A percentile compares a stretch with the other conserved stretches of the same genome.
Evolutionary conservation across 495 filamentous ascomycete species (phyloP).

Genomic region (Evernia prunastri): DNA sequence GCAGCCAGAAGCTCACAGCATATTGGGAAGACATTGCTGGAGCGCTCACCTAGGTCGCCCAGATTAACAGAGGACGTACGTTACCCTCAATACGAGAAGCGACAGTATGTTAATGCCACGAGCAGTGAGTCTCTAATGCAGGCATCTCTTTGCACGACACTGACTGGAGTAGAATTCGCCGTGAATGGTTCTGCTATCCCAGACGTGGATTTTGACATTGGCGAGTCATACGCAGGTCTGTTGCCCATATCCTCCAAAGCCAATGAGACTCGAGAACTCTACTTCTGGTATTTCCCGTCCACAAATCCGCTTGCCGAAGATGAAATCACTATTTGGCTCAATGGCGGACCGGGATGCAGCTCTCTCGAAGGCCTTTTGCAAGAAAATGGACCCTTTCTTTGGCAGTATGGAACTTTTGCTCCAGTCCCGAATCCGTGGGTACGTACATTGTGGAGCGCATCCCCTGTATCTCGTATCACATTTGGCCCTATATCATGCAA

Average conservation of each 20-base stretch:
- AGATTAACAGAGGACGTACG: slow-evolving; percentile 8
- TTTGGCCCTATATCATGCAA: too few relatives aligned
- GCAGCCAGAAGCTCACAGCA: slow-evolving; percentile 27
- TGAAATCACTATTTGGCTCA: slow-evolving; percentile 60
- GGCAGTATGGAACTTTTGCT: slow-evolving; percentile 60
- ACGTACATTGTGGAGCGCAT: too few relatives aligned
- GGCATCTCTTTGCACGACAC: not conserved
- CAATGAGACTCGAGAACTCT: slow-evolving; percentile 52
- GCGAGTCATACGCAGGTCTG: slow-evolving; percentile 70
- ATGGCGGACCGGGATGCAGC: slow-evolving; percentile 64
- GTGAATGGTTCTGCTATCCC: slow-evolving; percentile 64
- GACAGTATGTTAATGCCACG: slow-evolving; percentile 18
- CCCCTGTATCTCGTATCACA: too few relatives aligned
- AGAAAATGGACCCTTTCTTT: slow-evolving; percentile 71
- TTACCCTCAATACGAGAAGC: slow-evolving; percentile 14
- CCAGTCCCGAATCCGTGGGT: slow-evolving; percentile 62
- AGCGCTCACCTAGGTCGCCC: slow-evolving; percentile 16
- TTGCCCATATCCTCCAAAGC: slow-evolving; percentile 55
- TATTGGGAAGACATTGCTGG: slow-evolving; percentile 27
- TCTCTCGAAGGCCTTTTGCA: slow-evolving; percentile 64
- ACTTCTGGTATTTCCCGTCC: slow-evolving; percentile 73
- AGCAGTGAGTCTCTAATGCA: slow-evolving; percentile 6
- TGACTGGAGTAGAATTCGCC: slow-evolving; percentile 41
- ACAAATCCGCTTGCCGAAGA: slow-evolving; percentile 44
- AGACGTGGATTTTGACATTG: slow-evolving; percentile 67